Base-by-base conservation (phyloP, 805 yeast genomes). In the Saturnispora diversa region DNA sequence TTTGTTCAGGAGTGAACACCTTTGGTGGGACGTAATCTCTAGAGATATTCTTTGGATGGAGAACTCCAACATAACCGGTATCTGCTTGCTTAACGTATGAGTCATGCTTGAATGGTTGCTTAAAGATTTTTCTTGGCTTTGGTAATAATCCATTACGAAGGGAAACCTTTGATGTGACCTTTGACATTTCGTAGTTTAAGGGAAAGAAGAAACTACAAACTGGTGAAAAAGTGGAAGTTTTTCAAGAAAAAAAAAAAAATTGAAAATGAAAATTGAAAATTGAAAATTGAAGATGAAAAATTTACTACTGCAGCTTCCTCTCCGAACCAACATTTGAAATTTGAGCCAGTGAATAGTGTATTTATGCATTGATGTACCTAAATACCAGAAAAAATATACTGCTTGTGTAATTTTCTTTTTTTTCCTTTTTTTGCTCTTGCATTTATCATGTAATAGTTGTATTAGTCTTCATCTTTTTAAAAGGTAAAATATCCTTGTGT, bases 121-220 rank as follows among this genome's bases (percentile, higher is more conserved):
- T 83, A 63, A 88, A 75, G 23, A 85, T 77, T 29, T 79, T 75
- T 52, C 95, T 78, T 8, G 84, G 78, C 41, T 64, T 68, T 35
- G 97, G 97, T 48, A 88, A 69, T 37, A 84, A 68, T 57, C 97
- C 97, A 36, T 90, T 80, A 60, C 82, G 81, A 12, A 77, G 77
- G 23, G 77, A 77, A 53, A 62, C 66, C 50, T 66, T 72, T 35
- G 72, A 52, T 20, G 67, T 64, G 39, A 75, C 68, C 49, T 71
- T 74, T 39, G 76, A 70, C 72, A 74, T 70, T 27, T n/a, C 27
- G 13, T 13, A 21, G 15, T 16, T 9, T 6, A 17, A 23, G 15
- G 9, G 11, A 23, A 34, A 24, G 11, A 20, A 23, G 16, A 12
- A n/a, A n/a, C 23, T 23, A 13, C 28, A 3, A 6, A 6, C 10